A percentile compares a stretch with the other conserved stretches of the same genome.
Evolutionary conservation across 768 basidiomycete species (phyloP).

Genomic region (Mycena floridula): DNA sequence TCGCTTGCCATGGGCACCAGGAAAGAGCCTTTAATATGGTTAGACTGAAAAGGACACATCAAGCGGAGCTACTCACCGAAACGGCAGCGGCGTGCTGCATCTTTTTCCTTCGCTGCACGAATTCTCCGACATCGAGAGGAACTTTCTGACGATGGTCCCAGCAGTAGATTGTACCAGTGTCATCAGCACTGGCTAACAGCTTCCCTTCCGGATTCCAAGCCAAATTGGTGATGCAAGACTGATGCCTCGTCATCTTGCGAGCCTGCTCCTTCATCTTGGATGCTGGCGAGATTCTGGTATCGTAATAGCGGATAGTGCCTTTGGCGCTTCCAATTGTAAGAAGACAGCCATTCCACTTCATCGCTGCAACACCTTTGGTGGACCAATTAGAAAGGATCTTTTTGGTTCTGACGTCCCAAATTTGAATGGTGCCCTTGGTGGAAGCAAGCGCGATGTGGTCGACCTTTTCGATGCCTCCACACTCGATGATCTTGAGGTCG

Average conservation of each 20-base stretch:
- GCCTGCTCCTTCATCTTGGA: conserved; percentile 50
- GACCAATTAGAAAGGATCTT: conserved; percentile 52
- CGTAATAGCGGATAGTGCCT: conserved; percentile 71
- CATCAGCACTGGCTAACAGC: conserved; percentile 71
- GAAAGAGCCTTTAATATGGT: conserved; percentile 57
- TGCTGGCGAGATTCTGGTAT: conserved; percentile 48
- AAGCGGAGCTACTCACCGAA: conserved; percentile 28
- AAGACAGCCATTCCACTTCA: conserved; percentile 62
- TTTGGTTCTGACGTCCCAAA: conserved; percentile 64
- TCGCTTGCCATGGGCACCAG: conserved; percentile 84
- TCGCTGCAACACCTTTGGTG: conserved; percentile 47
- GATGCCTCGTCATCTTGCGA: conserved; percentile 62
- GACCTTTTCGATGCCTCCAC: conserved; percentile 25
- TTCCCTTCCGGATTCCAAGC: conserved; percentile 64
- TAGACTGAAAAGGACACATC: neutral
- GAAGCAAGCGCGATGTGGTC: conserved; percentile 56
- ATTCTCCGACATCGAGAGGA: conserved; percentile 51
- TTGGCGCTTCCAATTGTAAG: conserved; percentile 62
- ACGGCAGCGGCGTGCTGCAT: conserved; percentile 62
- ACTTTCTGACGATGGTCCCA: conserved; percentile 57
- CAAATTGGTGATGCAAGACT: conserved; percentile 56
- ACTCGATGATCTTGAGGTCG: conserved; percentile 35
- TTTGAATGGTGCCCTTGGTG: conserved; percentile 56
- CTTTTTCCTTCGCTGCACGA: conserved; percentile 54
- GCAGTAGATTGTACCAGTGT: conserved; percentile 66